Evolutionary conservation across 495 filamentous ascomycete genomes (phyloP), one percentile per base, ranked within the genome.

Genomic region (Aspergillus panamensis): DNA sequence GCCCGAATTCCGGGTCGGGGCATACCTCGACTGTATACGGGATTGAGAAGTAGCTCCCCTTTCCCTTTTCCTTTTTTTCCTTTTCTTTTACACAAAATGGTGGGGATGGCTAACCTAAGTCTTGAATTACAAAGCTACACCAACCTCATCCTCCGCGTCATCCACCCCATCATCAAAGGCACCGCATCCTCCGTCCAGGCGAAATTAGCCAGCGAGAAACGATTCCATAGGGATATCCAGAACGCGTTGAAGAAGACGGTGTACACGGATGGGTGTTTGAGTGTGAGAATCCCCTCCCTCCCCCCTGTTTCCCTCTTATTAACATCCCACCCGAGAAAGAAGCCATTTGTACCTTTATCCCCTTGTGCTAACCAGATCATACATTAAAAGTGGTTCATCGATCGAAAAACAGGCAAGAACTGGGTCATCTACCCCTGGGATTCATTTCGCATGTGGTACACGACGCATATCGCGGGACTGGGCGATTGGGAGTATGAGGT

Each of bases 341-440:
- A n/a, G n/a, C n/a, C n/a, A n/a, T n/a, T n/a, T n/a, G n/a, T n/a
- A n/a, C n/a, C n/a, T n/a, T n/a, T n/a, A n/a, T n/a, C n/a, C n/a
- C n/a, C n/a, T n/a, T n/a, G n/a, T n/a, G n/a, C n/a, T n/a, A n/a
- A n/a, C n/a, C n/a, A n/a, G n/a, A n/a, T n/a, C n/a, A n/a, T n/a
- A n/a, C n/a, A n/a, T n/a, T n/a, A n/a, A n/a, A n/a, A n/a, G 61
- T 63, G 47, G 20, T 60, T 43, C 31, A 60, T 55, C 35, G 52
- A 59, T 29, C 1, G 5, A 3, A 33, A 53, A 39, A 59, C 61
- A 19, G 47, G 32, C 7, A 49, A 30, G 19, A 61, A 61, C 30
- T 61, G 58, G 58, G 33, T 56, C 21, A 45, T 61, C 1, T 61
- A 61, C 31, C 58, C 58, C 3, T 61, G 58, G 58, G 56, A 42